Evolutionary conservation across 2,329 filamentous ascomycete genomes (phyloP).

Genomic region (Curvularia eragrostidis): DNA sequence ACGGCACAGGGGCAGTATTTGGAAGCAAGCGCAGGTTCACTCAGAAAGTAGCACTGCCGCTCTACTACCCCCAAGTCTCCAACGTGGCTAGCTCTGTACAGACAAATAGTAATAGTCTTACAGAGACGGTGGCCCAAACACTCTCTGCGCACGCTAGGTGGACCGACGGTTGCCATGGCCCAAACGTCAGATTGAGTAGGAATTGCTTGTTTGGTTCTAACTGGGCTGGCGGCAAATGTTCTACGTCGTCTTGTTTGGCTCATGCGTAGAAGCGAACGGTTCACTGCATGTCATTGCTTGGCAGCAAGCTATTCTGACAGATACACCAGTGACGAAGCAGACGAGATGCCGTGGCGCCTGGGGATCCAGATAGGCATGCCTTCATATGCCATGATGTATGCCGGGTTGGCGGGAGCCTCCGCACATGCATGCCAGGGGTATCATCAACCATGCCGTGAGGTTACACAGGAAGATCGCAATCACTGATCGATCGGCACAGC

Average conservation of each 20-base stretch:
- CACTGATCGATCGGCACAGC: background rate
- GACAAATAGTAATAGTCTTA: slow-evolving; percentile 29
- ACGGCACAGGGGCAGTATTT: slow-evolving; percentile 6
- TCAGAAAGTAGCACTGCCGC: slow-evolving; percentile 24
- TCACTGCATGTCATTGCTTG: slow-evolving; percentile 37
- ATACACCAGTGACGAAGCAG: slow-evolving; percentile 14
- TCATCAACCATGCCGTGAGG: slow-evolving; percentile 13
- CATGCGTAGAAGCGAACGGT: slow-evolving; percentile 39
- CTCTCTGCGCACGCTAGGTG: slow-evolving; percentile 4
- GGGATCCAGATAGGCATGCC: slow-evolving; percentile 12
- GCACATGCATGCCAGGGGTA: slow-evolving; percentile 6
- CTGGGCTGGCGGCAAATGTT: slow-evolving; percentile 36
- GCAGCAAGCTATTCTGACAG: slow-evolving; percentile 17
- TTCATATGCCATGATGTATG: slow-evolving; percentile 9
- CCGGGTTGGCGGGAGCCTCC: slow-evolving; percentile 8
- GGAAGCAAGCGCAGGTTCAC: slow-evolving; percentile 22
- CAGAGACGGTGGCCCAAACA: slow-evolving; percentile 11
- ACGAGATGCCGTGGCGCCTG: slow-evolving; percentile 20
- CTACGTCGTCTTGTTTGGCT: slow-evolving; percentile 38
- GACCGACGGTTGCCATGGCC: slow-evolving; percentile 21
- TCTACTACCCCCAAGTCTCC: slow-evolving; percentile 17
- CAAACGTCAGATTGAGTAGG: slow-evolving; percentile 15
- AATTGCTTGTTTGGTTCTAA: slow-evolving; percentile 38
- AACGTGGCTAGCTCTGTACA: slow-evolving; percentile 36
- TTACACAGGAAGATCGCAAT: slow-evolving; percentile 16